Percentiles rank a stretch among this genome's conserved stretches.
Conservation (phyloP, 1,139 yeast genomes). For the Chernovozyma aurita region DNA sequence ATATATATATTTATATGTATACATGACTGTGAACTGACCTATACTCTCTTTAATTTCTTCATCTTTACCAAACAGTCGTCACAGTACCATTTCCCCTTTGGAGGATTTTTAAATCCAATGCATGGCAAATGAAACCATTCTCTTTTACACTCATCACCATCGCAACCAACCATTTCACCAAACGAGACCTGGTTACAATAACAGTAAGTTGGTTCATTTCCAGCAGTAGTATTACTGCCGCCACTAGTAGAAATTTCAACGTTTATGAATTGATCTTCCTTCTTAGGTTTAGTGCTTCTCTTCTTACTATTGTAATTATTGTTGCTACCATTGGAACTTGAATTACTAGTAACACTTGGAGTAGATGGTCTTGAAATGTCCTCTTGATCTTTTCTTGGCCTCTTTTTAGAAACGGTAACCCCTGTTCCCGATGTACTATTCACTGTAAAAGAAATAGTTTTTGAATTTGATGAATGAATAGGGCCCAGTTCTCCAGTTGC, state of each 20-base stretch:
- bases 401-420: constrained; percentile 8
- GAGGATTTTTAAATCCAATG: constrained; percentile 84
- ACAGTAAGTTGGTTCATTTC: constrained; percentile 80
- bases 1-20: too few relatives aligned
- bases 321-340: not conserved
- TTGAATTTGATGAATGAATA: constrained; percentile 7
- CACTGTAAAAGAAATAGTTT: not conserved
- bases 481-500: constrained; percentile 7
- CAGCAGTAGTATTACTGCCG: constrained; percentile 4
- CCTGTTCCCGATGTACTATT: not conserved
- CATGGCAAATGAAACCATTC: constrained; percentile 99
- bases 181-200: constrained; percentile 95
- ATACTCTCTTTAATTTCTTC: constrained; percentile 22
- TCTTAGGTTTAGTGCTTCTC: constrained; percentile 22
- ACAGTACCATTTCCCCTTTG: constrained; percentile 97
- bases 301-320: constrained; percentile 14
- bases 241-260: not conserved
- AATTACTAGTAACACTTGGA: constrained; percentile 11
- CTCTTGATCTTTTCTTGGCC: constrained; percentile 17
- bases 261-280: constrained; percentile 22
- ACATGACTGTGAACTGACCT: too few relatives aligned
- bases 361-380: constrained; percentile 16
- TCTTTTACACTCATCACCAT: constrained; percentile 84
- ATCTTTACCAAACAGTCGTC: constrained; percentile 66
- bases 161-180: constrained; percentile 99